Evolutionary conservation across 306 rosid genomes (phyloP).

Genomic region (Alnus glutinosa): DNA sequence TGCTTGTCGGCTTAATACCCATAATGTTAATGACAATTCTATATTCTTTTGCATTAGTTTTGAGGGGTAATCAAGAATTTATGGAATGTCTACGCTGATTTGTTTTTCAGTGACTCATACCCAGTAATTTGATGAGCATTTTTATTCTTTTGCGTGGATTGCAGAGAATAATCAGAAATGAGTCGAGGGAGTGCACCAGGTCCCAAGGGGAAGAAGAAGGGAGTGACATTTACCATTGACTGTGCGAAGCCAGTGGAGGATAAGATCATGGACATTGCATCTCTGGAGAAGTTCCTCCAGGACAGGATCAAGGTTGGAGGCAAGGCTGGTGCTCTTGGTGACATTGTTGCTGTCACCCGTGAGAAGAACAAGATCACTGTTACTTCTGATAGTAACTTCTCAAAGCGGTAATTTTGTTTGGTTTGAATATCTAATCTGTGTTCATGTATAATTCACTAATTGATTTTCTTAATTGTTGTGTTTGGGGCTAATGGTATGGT

Average conservation of each 20-base stretch:
- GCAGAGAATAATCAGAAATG: constrained; percentile 36
- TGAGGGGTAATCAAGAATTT: too few relatives aligned
- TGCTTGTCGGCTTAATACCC: too few relatives aligned
- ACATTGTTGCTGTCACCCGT: constrained; percentile 61
- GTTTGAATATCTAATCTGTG: background rate
- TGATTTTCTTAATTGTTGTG: background rate
- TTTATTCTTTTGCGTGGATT: background rate
- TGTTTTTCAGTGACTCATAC: background rate
- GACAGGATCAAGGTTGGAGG: constrained; percentile 68
- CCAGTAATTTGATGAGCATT: background rate
- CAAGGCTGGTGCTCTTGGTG: constrained; percentile 84
- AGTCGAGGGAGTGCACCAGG: constrained; percentile 47
- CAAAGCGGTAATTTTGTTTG: constrained; percentile 55
- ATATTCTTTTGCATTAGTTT: too few relatives aligned
- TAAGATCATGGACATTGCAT: constrained; percentile 63
- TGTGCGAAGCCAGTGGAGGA: constrained; percentile 63
- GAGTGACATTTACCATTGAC: constrained; percentile 47
- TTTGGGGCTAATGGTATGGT: background rate
- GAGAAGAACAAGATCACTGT: constrained; percentile 80
- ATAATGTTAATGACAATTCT: too few relatives aligned
- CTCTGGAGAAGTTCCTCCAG: constrained; percentile 57
- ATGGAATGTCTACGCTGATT: background rate
- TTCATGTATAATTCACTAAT: too few relatives aligned
- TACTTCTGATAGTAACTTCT: constrained; percentile 67
- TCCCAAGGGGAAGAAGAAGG: constrained; percentile 57